Conservation (phyloP, 2,329 filamentous ascomycete species). For the Microcera coccophila region DNA sequence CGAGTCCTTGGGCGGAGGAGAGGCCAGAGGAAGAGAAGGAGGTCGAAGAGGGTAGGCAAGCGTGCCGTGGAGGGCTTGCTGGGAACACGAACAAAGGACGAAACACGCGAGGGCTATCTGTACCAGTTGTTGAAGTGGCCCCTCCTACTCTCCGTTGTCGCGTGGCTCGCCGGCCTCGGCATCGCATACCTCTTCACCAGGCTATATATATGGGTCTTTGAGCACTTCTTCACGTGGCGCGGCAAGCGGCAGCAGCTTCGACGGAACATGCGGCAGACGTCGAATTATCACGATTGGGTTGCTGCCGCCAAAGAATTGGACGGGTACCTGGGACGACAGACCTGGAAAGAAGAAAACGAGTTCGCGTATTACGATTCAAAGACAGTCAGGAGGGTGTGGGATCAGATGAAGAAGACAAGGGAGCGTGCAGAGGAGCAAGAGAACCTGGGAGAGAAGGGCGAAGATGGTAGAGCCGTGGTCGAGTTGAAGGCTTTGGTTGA, state of each 20-base stretch:
- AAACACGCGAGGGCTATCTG: slow-evolving; percentile 89
- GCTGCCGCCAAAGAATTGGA: slow-evolving; percentile 75
- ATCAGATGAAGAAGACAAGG: slow-evolving; percentile 67
- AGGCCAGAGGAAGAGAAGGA: slow-evolving; percentile 35
- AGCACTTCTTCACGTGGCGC: slow-evolving; percentile 86
- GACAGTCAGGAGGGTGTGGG: slow-evolving; percentile 72
- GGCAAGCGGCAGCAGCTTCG: slow-evolving; percentile 71
- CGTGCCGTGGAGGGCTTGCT: slow-evolving; percentile 40
- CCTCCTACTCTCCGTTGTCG: slow-evolving; percentile 71
- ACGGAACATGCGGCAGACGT: slow-evolving; percentile 65
- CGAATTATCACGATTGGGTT: slow-evolving; percentile 80
- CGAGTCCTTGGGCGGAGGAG: slow-evolving; percentile 48
- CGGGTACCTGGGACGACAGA: slow-evolving; percentile 71
- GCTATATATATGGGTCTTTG: slow-evolving; percentile 87
- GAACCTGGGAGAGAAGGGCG: slow-evolving; percentile 35
- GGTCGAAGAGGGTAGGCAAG: slow-evolving; percentile 30
- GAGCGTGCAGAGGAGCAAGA: slow-evolving; percentile 54
- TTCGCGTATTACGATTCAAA: slow-evolving; percentile 85
- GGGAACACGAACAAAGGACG: slow-evolving; percentile 69
- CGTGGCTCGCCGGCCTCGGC: slow-evolving; percentile 74
- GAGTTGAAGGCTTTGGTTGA: slow-evolving; percentile 76
- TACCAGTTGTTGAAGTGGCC: slow-evolving; percentile 92
- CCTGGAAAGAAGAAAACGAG: slow-evolving; percentile 74
- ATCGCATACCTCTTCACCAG: slow-evolving; percentile 73
- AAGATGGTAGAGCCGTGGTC: slow-evolving; percentile 56